phyloP scores from a whole-genome alignment of 768 basidiomycete species.

The Termitomyces sp. region DNA sequence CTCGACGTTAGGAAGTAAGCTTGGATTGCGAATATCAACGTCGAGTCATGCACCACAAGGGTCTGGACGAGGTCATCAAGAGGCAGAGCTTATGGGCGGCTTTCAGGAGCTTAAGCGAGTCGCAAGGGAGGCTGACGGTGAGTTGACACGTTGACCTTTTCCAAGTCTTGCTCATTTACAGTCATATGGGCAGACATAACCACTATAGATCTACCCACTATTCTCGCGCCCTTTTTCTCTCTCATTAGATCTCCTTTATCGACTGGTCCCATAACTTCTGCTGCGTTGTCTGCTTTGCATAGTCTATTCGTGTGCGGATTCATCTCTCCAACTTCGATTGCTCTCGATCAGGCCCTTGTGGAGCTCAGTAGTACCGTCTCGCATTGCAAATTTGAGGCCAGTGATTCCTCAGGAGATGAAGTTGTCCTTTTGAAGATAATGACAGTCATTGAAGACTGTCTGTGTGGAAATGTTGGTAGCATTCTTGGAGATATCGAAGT shows the following conservation, averaged over 20 bases:
- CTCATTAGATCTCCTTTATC: conserved; percentile 92
- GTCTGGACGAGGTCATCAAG: conserved; percentile 51
- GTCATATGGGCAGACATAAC: conserved; percentile 44
- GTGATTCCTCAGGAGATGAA: conserved; percentile 96
- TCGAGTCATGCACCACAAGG: conserved; percentile 36
- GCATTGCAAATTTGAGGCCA: conserved; percentile 97
- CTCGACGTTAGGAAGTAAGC: conserved; percentile 65
- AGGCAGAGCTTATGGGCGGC: conserved; percentile 83
- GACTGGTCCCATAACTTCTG: conserved; percentile 96
- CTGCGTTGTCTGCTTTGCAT: conserved; percentile 83
- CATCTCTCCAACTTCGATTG: conserved; percentile 50
- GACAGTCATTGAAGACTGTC: conserved; percentile 79
- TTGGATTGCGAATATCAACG: conserved; percentile 64
- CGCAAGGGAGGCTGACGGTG: conserved; percentile 65
- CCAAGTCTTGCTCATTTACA: not conserved
- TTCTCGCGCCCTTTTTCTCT: conserved; percentile 87
- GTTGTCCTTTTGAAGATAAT: conserved; percentile 91
- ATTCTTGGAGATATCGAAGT: conserved; percentile 88
- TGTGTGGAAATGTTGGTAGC: conserved; percentile 65
- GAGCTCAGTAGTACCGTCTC: conserved; percentile 88
- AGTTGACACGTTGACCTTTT: conserved; percentile 19
- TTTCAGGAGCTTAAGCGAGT: conserved; percentile 82
- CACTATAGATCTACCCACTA: conserved; percentile 47
- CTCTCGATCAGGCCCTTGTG: conserved; percentile 62
- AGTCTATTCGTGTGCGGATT: conserved; percentile 80